Evolutionary conservation across 352 stramenopile genomes (phyloP), one percentile per base, ranked within the genome.

Genomic region (Phytopythium ostracodes): DNA sequence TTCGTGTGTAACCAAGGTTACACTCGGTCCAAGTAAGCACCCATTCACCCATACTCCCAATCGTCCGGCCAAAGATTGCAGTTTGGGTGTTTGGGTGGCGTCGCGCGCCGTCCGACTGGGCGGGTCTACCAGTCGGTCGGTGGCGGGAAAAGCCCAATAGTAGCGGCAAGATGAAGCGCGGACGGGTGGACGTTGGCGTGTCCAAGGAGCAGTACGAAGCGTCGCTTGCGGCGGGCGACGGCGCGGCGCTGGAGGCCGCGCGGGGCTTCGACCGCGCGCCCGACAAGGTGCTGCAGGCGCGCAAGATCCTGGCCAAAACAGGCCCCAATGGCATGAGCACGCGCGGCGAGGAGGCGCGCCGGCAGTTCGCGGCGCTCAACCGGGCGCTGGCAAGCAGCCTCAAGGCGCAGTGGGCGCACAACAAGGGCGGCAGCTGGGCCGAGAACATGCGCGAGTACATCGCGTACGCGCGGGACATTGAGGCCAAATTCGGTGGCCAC

Each of bases 371-470:
- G 18, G 81, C 82, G 24, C 67, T 94, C 0, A 96, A 96, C 66
- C 73, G 85, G 60, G 82, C 76, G 51, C 91, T 94, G 43, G 70
- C 71, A 35, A 52, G 63, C 29, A 89, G 70, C 43, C 58, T 96
- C 27, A 72, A 87, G 73, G 65, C 71, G 17, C 84, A 94, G 62
- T 84, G 71, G 75, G 51, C 64, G 44, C 72, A 89, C 56, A 94
- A 94, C 71, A 73, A 71, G 56, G 60, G 55, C 18, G 80, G 71
- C 44, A 82, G 75, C 63, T 96, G 87, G 87, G 63, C 66, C 51
- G 77, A 90, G 43, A 92, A 89, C 63, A 89, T 91, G 79, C 69
- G 73, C 33, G 87, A 96, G 68, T 96, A 96, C 65, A 29, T 96
- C 18, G 56, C 47, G 24, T 93, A 91, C 66, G 77, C 76, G 49